Conservation (phyloP, 2,329 filamentous ascomycete species). For the Dothistroma septosporum region DNA sequence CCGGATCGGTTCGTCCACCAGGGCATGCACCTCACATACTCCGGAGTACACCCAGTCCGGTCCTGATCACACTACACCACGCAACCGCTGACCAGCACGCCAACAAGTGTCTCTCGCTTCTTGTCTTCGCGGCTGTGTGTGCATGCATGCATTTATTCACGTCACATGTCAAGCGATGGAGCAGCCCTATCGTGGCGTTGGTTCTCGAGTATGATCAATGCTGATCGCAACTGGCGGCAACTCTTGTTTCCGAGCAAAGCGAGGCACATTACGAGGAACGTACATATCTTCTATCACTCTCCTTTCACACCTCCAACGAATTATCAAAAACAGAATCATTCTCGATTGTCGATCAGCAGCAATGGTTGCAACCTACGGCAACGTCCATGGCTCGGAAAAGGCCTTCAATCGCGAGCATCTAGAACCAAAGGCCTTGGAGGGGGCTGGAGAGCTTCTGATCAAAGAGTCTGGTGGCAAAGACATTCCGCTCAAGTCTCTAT, state of each 20-base stretch:
- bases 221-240: neutral
- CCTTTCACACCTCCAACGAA: neutral
- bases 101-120: neutral
- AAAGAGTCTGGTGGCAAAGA: slow-evolving; percentile 28
- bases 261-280: neutral
- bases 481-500: slow-evolving; percentile 27
- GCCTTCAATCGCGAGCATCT: slow-evolving; percentile 16
- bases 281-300: neutral
- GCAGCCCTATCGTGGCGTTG: neutral
- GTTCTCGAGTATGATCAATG: neutral
- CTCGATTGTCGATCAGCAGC: neutral
- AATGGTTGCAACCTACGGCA: slow-evolving; percentile 14
- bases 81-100: neutral
- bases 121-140: neutral
- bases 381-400: slow-evolving; percentile 6
- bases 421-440: slow-evolving; percentile 13
- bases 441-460: slow-evolving; percentile 25
- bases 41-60: neutral
- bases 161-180: neutral
- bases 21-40: neutral
- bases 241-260: neutral
- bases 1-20: neutral
- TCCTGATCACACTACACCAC: neutral
- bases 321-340: neutral
- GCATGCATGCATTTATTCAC: no score